A percentile compares a stretch with the other conserved stretches of the same genome.
Evolutionary conservation across 495 filamentous ascomycete genomes (phyloP).

Genomic region (Neohortaea acidophila): DNA sequence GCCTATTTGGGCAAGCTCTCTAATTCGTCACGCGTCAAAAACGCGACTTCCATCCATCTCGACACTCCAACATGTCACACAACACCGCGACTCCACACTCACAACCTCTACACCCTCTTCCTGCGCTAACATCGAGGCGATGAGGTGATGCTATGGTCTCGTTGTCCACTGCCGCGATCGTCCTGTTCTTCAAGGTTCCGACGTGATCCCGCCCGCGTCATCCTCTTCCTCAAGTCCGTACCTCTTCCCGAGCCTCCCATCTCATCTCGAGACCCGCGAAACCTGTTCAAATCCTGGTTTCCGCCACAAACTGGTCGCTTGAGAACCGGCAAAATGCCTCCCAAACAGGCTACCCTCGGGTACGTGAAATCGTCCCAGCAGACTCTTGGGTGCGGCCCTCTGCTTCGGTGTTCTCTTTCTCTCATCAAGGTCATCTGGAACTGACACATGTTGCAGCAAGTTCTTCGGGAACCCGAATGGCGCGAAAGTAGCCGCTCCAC

Average conservation of each 20-base stretch:
- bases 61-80: too few relatives aligned
- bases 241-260: slow-evolving; percentile 1
- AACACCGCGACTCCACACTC: too few relatives aligned
- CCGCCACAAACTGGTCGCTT: slow-evolving; percentile 5
- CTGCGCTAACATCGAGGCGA: too few relatives aligned
- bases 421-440: slow-evolving; percentile 2
- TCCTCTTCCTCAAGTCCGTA: slow-evolving; percentile 6
- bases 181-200: slow-evolving; percentile 9
- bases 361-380: slow-evolving; percentile 72
- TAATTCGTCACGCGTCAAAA: too few relatives aligned
- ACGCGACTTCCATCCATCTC: too few relatives aligned
- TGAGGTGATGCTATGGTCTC: slow-evolving; percentile 14
- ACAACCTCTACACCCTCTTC: too few relatives aligned
- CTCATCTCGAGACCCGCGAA: slow-evolving; percentile 3
- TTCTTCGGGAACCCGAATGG: slow-evolving; percentile 51
- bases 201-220: slow-evolving; percentile 1
- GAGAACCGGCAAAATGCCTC: slow-evolving; percentile 10
- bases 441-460: slow-evolving; percentile 35
- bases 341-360: slow-evolving; percentile 82
- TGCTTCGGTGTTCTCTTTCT: slow-evolving; percentile 8
- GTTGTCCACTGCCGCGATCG: slow-evolving; percentile 8
- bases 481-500: slow-evolving; percentile 37
- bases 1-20: too few relatives aligned
- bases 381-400: slow-evolving; percentile 60
- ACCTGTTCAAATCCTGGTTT: slow-evolving; percentile 2